Conservation (phyloP, 75 land plant genomes). For the Isoetes taiwanensis region DNA sequence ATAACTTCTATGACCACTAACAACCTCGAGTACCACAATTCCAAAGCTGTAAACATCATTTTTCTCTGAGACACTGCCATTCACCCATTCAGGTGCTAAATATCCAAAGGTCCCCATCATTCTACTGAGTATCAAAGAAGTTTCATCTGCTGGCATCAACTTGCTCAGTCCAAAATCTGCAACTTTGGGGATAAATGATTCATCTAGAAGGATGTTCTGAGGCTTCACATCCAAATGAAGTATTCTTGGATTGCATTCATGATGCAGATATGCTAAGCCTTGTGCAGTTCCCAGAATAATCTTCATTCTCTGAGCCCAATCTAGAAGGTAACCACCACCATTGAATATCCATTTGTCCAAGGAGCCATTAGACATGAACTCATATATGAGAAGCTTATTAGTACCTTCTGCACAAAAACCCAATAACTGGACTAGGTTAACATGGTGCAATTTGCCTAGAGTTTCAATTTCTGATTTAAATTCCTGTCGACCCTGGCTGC, state of each 20-base stretch:
- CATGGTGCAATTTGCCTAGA: too few relatives aligned
- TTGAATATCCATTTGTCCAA: too few relatives aligned
- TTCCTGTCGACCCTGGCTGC: too few relatives aligned
- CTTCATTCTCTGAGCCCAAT: too few relatives aligned
- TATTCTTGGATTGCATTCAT: neutral
- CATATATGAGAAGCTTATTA: too few relatives aligned
- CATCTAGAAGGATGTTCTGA: neutral
- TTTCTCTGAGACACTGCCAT: neutral
- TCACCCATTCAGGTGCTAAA: neutral
- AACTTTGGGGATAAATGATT: neutral
- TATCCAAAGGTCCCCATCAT: neutral
- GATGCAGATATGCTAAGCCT: neutral
- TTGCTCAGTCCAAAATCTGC: neutral
- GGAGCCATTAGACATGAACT: too few relatives aligned
- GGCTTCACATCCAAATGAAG: neutral
- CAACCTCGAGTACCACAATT: conserved; percentile 1
- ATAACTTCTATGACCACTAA: too few relatives aligned
- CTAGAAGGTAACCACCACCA: too few relatives aligned
- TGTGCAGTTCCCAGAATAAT: neutral
- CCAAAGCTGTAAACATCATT: conserved; percentile 3
- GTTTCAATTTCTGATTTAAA: too few relatives aligned
- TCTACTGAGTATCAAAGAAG: neutral
- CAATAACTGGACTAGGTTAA: too few relatives aligned
- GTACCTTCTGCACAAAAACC: too few relatives aligned
- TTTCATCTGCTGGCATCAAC: neutral